These are phyloP conservation scores for Saccharomyces kudriavzevii DNA, from an alignment of 805 yeast genomes.

Conservation along the genomic window DNA sequence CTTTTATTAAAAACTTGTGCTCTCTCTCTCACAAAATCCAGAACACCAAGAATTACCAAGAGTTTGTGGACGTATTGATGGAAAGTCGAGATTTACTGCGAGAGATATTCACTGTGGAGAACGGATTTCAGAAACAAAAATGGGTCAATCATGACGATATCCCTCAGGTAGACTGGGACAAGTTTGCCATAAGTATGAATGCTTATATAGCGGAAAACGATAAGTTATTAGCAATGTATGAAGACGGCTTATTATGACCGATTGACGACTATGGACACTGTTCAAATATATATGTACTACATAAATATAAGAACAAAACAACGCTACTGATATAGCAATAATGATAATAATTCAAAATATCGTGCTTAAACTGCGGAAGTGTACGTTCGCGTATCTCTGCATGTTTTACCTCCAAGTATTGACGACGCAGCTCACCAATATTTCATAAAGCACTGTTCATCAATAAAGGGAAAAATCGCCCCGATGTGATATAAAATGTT, in stretches of 20 bases:
- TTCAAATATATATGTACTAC: neutral
- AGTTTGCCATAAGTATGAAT: constrained; percentile 21
- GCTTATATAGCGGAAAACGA: constrained; percentile 19
- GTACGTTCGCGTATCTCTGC: neutral
- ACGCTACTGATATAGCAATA: neutral
- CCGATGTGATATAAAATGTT: neutral
- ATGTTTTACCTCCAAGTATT: neutral
- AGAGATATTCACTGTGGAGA: constrained; percentile 26
- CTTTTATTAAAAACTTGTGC: constrained; percentile 18
- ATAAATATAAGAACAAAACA: neutral
- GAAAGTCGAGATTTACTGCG: constrained; percentile 19
- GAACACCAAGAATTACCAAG: constrained; percentile 26
- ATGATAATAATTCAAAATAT: neutral
- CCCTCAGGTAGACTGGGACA: constrained; percentile 19
- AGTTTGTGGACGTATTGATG: constrained; percentile 23
- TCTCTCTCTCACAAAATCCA: constrained; percentile 22
- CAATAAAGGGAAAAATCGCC: neutral
- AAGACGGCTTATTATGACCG: constrained; percentile 13
- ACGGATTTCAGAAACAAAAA: constrained; percentile 1
- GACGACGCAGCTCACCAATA: no score
- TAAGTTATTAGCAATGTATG: constrained; percentile 13
- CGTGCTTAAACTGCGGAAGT: no score
- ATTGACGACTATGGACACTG: neutral
- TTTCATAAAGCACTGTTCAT: neutral
- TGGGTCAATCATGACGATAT: neutral